Percentiles rank a stretch among this genome's conserved stretches.
Evolutionary conservation across 2,329 filamentous ascomycete species (phyloP).

Genomic region (Chrysosporium keratinophilum): DNA sequence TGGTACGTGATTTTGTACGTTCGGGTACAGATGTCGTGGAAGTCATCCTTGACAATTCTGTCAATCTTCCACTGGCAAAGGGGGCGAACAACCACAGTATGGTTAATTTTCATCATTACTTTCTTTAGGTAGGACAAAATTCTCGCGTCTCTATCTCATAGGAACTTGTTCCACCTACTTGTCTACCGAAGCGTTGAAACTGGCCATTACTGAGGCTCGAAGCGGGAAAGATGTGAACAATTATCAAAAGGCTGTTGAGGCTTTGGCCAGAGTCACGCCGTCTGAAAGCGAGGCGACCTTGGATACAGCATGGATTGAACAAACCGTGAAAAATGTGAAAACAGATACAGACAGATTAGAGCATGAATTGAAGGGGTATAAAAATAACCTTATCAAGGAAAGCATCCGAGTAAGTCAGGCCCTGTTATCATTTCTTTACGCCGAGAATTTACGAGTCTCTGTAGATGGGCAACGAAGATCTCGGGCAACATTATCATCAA

Average conservation of each 20-base stretch:
- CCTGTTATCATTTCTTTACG: neutral
- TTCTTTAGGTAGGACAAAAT: slow-evolving; percentile 60
- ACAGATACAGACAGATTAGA: slow-evolving; percentile 67
- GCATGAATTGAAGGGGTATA: slow-evolving; percentile 77
- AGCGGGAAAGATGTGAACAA: slow-evolving; percentile 59
- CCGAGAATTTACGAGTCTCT: slow-evolving; percentile 6
- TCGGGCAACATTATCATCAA: slow-evolving; percentile 71
- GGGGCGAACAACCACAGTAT: slow-evolving; percentile 9
- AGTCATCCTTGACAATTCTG: neutral
- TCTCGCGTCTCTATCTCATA: slow-evolving; percentile 71
- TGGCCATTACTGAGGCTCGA: slow-evolving; percentile 67
- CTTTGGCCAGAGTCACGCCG: slow-evolving; percentile 54
- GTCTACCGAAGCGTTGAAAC: slow-evolving; percentile 67
- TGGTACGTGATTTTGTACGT: slow-evolving; percentile 43
- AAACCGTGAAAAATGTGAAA: slow-evolving; percentile 55
- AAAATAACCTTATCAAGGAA: slow-evolving; percentile 95
- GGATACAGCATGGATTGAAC: slow-evolving; percentile 67
- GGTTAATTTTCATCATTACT: neutral
- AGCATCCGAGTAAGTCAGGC: slow-evolving; percentile 64
- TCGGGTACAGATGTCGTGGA: neutral
- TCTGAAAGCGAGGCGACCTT: slow-evolving; percentile 55
- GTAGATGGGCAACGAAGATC: slow-evolving; percentile 88
- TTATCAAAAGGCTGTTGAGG: slow-evolving; percentile 60
- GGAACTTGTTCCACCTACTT: slow-evolving; percentile 67
- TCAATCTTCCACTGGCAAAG: neutral